Base-by-base conservation (phyloP, 2,329 filamentous ascomycete species). In the Corniculantispora saksenae region DNA sequence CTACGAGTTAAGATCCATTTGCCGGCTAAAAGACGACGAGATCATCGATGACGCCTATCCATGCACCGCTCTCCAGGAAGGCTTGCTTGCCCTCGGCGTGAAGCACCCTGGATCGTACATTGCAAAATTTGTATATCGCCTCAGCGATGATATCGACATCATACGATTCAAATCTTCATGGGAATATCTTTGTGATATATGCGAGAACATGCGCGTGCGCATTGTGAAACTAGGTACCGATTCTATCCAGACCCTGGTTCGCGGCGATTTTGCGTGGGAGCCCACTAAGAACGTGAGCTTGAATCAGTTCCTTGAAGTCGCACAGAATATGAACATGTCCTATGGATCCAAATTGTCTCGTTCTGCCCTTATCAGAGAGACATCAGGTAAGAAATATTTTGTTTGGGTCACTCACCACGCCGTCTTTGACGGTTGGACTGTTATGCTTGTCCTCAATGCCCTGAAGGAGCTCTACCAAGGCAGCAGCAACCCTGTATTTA, bases 31-130 rank as follows among this genome's bases (percentile, higher is more conserved):
- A 7, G 45, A 63, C 27, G 12, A 12, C 54, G 54, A 57, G 19
- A 12, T 25, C 9, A 67, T 67, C 51, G 59, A 65, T n/a, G 63
- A 67, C 38, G 50, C 48, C 1, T 67, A 63, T 38, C 66, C 66
- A 6, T 66, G 59, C 43, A 63, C 66, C 4, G 35, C 53, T 21
- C 35, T 67, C 3, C 63, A 67, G 25, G 63, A 76, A 67, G 76
- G 75, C 2, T 70, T 80, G 2, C 70, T 80, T 25, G 72, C 75
- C 0, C 69, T 78, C 3, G 71, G 76, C 2, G 70, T 68, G 55
- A 71, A 72, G 32, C 69, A 73, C 12, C 47, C 66, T 1, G 76
- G 74, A 1, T 73, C 72, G 1, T 80, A 80, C 50, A 70, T 79
- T 15, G 72, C 74, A 2, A 69, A 72, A 55, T 69, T 71, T 57